phyloP scores from a whole-genome alignment of 352 stramenopile species.

The Aphanomyces invadans region DNA sequence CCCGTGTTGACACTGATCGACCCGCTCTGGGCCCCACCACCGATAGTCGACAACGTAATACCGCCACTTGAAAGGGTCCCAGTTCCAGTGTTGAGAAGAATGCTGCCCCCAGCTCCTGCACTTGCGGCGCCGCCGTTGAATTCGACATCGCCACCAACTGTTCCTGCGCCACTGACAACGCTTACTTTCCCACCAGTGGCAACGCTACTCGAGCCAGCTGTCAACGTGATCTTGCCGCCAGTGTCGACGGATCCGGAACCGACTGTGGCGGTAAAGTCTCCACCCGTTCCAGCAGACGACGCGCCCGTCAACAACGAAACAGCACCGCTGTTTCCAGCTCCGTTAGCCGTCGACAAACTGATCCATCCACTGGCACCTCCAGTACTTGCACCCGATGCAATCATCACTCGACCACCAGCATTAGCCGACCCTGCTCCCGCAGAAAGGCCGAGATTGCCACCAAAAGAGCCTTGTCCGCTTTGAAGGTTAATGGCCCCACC shows the following conservation, averaged over 20 bases:
- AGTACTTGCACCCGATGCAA: slow-evolving; percentile 10
- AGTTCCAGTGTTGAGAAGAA: slow-evolving; percentile 39
- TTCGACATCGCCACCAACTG: slow-evolving; percentile 50
- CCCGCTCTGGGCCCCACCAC: slow-evolving; percentile 48
- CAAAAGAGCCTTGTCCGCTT: slow-evolving; percentile 6
- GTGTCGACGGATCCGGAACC: slow-evolving; percentile 43
- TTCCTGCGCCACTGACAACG: slow-evolving; percentile 32
- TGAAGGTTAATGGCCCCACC: slow-evolving; percentile 8
- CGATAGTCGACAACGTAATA: slow-evolving; percentile 42
- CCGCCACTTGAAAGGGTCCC: slow-evolving; percentile 43
- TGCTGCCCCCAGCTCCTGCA: slow-evolving; percentile 50
- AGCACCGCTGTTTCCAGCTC: slow-evolving; percentile 43
- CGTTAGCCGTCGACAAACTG: slow-evolving; percentile 3
- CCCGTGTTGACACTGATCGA: slow-evolving; percentile 65
- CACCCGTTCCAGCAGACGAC: slow-evolving; percentile 45
- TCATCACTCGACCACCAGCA: slow-evolving; percentile 8
- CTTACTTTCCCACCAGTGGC: slow-evolving; percentile 6
- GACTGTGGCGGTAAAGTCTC: slow-evolving; percentile 46
- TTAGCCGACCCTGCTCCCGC: slow-evolving; percentile 7
- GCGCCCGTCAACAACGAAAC: slow-evolving; percentile 48
- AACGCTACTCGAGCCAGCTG: slow-evolving; percentile 40
- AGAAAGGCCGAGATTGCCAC: slow-evolving; percentile 19
- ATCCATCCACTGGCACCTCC: slow-evolving; percentile 3
- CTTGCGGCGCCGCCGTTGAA: slow-evolving; percentile 49
- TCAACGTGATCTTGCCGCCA: slow-evolving; percentile 50